Conservation (phyloP, 306 rosid genomes). For the Ormosia semicastrata region DNA sequence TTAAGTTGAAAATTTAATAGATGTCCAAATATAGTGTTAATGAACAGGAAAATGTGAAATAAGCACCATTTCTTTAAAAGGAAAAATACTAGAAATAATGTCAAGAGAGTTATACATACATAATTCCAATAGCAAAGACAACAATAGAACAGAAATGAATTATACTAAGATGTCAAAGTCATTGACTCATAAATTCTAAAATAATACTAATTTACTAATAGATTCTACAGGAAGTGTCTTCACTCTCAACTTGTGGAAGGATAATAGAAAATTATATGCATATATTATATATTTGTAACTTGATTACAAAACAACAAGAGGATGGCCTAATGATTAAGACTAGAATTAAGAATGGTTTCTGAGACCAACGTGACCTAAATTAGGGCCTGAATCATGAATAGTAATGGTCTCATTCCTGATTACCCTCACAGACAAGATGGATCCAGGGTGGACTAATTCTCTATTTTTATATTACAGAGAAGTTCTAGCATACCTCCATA, state of each 20-base stretch:
- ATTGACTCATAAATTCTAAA: conserved; percentile 11
- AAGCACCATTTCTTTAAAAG: background rate
- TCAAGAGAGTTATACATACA: background rate
- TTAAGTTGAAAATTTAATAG: background rate
- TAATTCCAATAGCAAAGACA: conserved; percentile 19
- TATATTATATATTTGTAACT: background rate
- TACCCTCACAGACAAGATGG: too few species aligned
- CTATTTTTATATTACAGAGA: conserved; percentile 19
- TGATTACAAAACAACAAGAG: background rate
- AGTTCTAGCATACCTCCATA: conserved; percentile 39
- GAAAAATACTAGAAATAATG: background rate
- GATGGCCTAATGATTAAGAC: background rate
- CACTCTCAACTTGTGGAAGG: background rate
- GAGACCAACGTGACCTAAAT: too few species aligned
- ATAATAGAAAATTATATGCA: background rate
- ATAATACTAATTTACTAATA: background rate
- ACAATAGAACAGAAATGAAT: background rate
- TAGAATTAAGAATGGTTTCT: background rate
- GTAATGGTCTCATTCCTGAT: too few species aligned
- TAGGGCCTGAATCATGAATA: too few species aligned
- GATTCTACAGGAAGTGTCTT: background rate
- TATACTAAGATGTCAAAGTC: background rate
- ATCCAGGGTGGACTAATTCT: too few species aligned
- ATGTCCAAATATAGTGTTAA: background rate
- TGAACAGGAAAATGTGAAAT: background rate